Evolutionary conservation across 2,329 filamentous ascomycete species (phyloP).

Genomic region (Aspergillus sp.): DNA sequence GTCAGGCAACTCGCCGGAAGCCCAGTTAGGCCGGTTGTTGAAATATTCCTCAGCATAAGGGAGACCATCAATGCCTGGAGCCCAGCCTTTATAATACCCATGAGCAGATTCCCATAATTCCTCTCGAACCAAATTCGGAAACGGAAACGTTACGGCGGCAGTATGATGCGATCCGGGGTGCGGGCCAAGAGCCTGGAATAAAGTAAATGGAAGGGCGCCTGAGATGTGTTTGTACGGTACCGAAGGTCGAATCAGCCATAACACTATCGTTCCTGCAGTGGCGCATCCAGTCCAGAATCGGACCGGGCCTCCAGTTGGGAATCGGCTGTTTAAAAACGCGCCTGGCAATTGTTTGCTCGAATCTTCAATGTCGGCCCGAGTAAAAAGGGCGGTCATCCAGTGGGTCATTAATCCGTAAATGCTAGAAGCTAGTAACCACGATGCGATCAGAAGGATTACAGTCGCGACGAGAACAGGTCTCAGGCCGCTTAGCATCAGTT

Average conservation of each 20-base stretch:
- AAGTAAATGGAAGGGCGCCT: slow-evolving; percentile 21
- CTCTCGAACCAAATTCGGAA: slow-evolving; percentile 17
- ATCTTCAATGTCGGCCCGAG: slow-evolving; percentile 7
- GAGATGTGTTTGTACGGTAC: slow-evolving; percentile 28
- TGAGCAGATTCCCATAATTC: slow-evolving; percentile 21
- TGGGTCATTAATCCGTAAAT: slow-evolving; percentile 13
- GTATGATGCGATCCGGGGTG: slow-evolving; percentile 1
- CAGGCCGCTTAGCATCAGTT: slow-evolving; percentile 26
- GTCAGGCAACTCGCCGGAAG: slow-evolving; percentile 15
- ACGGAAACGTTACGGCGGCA: slow-evolving; percentile 17
- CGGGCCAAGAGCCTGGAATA: slow-evolving; percentile 15
- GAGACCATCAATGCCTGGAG: slow-evolving; percentile 11
- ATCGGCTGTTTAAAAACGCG: slow-evolving; percentile 1
- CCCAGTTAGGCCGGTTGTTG: slow-evolving; percentile 14
- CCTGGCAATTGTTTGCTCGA: slow-evolving; percentile 10
- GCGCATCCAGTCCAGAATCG: slow-evolving; percentile 16
- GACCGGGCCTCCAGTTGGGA: background rate
- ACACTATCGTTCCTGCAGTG: slow-evolving; percentile 4
- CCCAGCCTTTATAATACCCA: slow-evolving; percentile 27
- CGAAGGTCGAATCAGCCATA: slow-evolving; percentile 20
- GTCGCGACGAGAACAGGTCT: slow-evolving; percentile 19
- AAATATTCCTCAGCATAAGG: slow-evolving; percentile 1
- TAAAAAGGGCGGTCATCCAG: slow-evolving; percentile 19
- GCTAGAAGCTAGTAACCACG: slow-evolving; percentile 16
- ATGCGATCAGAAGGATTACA: slow-evolving; percentile 11